Evolutionary conservation across 2,329 filamentous ascomycete species (phyloP), one percentile per base, ranked within the genome.

Genomic region (Colletotrichum endophyticum): DNA sequence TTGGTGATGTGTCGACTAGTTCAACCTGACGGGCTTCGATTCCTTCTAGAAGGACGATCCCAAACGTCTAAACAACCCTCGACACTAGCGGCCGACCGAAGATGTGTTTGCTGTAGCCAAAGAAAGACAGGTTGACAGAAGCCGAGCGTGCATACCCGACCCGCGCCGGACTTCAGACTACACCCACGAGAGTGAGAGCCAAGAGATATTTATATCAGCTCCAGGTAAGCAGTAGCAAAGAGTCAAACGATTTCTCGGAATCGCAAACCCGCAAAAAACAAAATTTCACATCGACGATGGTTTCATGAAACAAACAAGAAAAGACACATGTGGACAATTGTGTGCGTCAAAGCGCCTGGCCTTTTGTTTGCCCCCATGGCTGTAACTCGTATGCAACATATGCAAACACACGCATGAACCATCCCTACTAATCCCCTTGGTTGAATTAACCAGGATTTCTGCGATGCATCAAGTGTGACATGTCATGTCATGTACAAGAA

Each of bases 371-470:
- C 44, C 44, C 64, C 32, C 44, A 44, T 59, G 39, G 30, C 59
- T 39, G 63, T 64, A 25, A 59, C 30, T 6, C 66, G 30, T 68
- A 57, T 39, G 66, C 66, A 57, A 32, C 62, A 19, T 57, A 68
- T 59, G 66, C 66, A 44, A 44, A 22, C 7, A 62, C 49, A 4
- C 57, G 73, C 73, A 75, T 75, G 39, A 75, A 73, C 30, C 63
- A 73, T 73, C 69, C 62, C 36, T 67, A 62, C 53, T n/a, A 12
- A 16, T 25, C 32, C 61, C 16, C 36, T 25, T 15, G n/a, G 61
- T 16, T 27, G 28, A 57, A 27, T 27, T n/a, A 36, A 36, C 28
- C 19, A n/a, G 59, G 28, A 34, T 63, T 30, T 57, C 66, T 7
- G 57, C 68, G 30, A 49, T 16, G 56, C 57, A 16, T 53, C n/a